Base-by-base conservation (phyloP, 2,329 filamentous ascomycete genomes). In the Dactylella cylindrospora region DNA sequence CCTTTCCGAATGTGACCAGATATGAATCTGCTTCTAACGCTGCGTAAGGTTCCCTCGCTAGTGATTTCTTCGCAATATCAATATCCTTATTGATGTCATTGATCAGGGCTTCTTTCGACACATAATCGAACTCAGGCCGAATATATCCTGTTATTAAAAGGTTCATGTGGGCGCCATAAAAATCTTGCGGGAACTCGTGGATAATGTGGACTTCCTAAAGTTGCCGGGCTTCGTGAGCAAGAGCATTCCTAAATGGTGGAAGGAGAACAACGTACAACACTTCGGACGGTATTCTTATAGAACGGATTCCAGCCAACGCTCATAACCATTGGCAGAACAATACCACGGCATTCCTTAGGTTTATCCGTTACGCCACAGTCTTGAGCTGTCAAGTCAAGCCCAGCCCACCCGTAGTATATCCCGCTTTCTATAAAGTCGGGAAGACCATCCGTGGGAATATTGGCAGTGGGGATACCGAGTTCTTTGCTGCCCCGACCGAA, bases 221-320 rank as follows among this genome's bases (percentile, higher is more conserved):
- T n/a, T 26, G 23, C 44, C 44, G 43, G 52, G 13, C 43, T 38
- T 36, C 44, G 36, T 44, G 31, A 25, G 31, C 13, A 47, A 23
- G 52, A 29, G 5, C 25, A 23, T 31, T 43, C 44, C 52, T 43
- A 43, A 15, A 32, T 20, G 20, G 25, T 33, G 39, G 13, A 13
- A 5, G 23, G 25, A 43, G 36, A 35, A n/a, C 23, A 5, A 75
- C 74, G 33, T 73, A 77, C 79, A 71, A 93, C 90, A 65, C 82
- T 88, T 65, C 88, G 84, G 39, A 88, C 83, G 3, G 80, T 84
- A 78, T 98, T 97, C 72, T 90, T 90, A 80, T 95, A 98, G 75
- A 90, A 97, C 0, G 93, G 93, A 74, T 97, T 98, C 80, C 90
- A 97, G 36, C 93, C 93, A 67, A 96, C 91, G 64, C 84, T 88